Evolutionary conservation across 371 early-diverging fungal species (phyloP), one percentile per base, ranked within the genome.

Genomic region (Choanephora cucurbitarum): DNA sequence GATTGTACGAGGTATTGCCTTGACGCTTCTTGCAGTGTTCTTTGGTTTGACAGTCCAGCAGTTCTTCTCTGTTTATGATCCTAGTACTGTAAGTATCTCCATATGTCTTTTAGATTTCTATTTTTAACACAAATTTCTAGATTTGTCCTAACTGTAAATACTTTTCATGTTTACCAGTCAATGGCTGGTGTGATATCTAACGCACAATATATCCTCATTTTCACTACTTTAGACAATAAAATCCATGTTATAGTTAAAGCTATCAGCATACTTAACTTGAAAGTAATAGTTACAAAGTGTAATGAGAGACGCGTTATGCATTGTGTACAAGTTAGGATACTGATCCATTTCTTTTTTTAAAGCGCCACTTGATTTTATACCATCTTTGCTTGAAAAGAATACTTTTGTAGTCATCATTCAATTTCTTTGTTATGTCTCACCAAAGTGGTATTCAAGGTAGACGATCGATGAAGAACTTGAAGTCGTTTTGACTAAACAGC

Each of bases 381-480:
- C 7, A 28, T 28, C 28, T n/a, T n/a, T 28, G 28, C 28, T 28
- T 28, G 28, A 28, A 28, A 28, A n/a, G n/a, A n/a, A n/a, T n/a
- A n/a, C n/a, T n/a, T n/a, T n/a, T n/a, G n/a, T n/a, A n/a, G n/a
- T n/a, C n/a, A n/a, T n/a, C n/a, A n/a, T n/a, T n/a, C n/a, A n/a
- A 40, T 42, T 34, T 37, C 17, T 28, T 21, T 15, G 9, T 31
- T 8, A 83, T 83, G 83, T 83, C 83, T 55, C 78, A 79, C 65
- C 84, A 84, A 66, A 79, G 81, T 66, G 84, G 84, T 45, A 84
- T 84, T 49, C 59, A 66, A 75, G 79, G 84, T 75, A 73, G 5
- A 46, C 5, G 41, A 8, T 10, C 40, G n/a, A n/a, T n/a, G n/a
- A n/a, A n/a, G n/a, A n/a, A n/a, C n/a, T n/a, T n/a, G n/a, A n/a